Evolutionary conservation across 345 rosid species (phyloP).

Genomic region (Syzygium jambos): DNA sequence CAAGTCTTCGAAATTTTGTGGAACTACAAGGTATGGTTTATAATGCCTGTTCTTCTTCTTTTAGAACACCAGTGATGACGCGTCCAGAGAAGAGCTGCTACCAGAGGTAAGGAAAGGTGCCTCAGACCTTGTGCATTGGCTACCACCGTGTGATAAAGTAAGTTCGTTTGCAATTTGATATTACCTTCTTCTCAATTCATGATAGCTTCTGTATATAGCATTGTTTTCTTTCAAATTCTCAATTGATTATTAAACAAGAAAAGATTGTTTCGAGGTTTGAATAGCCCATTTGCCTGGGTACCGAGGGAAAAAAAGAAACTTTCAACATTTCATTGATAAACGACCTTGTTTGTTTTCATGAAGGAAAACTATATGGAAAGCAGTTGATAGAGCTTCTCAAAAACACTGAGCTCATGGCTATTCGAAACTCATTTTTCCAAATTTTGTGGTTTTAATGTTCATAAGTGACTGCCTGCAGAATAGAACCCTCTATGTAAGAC

Average conservation of each 20-base stretch:
- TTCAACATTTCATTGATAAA: neutral
- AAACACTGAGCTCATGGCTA: neutral
- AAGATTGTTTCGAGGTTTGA: neutral
- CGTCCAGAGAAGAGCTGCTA: conserved; percentile 20
- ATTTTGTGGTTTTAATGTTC: neutral
- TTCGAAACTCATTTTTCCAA: neutral
- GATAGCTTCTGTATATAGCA: neutral
- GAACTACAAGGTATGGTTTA: neutral
- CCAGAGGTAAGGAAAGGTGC: conserved; percentile 17
- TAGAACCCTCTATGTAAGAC: neutral
- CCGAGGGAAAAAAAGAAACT: neutral
- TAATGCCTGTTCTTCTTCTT: neutral
- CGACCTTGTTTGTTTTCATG: neutral
- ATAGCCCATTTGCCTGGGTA: neutral
- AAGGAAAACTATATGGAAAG: neutral
- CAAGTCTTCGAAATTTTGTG: neutral
- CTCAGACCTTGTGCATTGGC: conserved; percentile 15
- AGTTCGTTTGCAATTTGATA: neutral
- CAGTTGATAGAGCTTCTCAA: neutral
- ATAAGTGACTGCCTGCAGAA: neutral
- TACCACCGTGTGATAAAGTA: conserved; percentile 18
- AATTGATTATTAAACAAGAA: neutral
- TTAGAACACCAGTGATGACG: conserved; percentile 16
- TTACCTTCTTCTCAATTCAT: neutral
- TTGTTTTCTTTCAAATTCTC: neutral